Evolutionary conservation across 257 asterid genomes (phyloP).

Genomic region (Solanum bulbocastanum): DNA sequence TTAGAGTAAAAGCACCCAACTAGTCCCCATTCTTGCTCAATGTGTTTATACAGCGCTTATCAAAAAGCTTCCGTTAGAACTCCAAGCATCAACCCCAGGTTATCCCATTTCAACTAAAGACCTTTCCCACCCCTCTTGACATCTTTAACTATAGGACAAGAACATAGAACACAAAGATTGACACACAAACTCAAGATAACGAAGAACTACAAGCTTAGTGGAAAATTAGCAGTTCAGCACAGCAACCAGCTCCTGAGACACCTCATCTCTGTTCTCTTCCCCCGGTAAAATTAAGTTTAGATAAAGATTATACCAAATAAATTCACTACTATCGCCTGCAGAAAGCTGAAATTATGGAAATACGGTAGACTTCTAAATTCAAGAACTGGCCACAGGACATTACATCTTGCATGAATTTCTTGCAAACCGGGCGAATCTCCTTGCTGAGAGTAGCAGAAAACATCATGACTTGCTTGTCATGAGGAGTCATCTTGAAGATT

Average conservation of each 20-base stretch:
- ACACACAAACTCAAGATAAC: neutral
- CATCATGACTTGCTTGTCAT: slow-evolving; percentile 96
- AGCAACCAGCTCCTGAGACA: neutral
- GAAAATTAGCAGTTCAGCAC: neutral
- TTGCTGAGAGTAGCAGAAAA: slow-evolving; percentile 91
- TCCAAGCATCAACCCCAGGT: neutral
- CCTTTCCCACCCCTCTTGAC: neutral
- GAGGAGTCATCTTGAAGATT: slow-evolving; percentile 91
- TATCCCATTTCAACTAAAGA: neutral
- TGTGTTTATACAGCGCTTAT: slow-evolving; percentile 5
- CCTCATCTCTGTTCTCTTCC: neutral
- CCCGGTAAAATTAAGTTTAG: neutral
- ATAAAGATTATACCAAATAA: neutral
- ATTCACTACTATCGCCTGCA: slow-evolving; percentile 20
- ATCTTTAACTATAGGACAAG: neutral
- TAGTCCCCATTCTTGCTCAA: slow-evolving; percentile 13
- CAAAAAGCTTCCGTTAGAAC: neutral
- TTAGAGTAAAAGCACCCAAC: slow-evolving; percentile 17
- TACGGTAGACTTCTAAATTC: slow-evolving; percentile 51
- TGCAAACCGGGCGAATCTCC: slow-evolving; percentile 94
- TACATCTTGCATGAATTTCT: slow-evolving; percentile 96
- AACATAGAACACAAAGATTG: neutral
- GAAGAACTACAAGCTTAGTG: neutral
- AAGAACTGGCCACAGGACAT: slow-evolving; percentile 73
- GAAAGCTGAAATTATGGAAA: slow-evolving; percentile 45